Evolutionary conservation across 495 filamentous ascomycete genomes (phyloP).

Genomic region (Podospora pseudoanserina): DNA sequence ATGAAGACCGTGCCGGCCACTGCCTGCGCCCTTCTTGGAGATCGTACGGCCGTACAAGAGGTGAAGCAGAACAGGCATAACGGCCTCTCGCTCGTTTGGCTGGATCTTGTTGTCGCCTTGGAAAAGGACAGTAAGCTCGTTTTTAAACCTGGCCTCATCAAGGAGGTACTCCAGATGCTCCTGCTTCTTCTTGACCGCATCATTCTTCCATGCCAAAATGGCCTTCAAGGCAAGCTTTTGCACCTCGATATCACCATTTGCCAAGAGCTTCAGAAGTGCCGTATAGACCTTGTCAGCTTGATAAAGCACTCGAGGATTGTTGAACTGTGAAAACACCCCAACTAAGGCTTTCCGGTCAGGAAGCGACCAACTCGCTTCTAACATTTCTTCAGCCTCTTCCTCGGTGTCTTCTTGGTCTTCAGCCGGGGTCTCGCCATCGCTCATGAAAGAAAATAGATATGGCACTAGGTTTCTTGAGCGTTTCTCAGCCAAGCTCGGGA

Average conservation of each 20-base stretch:
- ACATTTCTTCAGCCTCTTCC: conserved; percentile 51
- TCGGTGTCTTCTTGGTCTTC: conserved; percentile 35
- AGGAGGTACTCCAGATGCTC: conserved; percentile 85
- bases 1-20: conserved; percentile 57
- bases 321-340: conserved; percentile 76
- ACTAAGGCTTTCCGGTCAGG: conserved; percentile 76
- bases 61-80: conserved; percentile 83
- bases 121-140: conserved; percentile 83
- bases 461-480: conserved; percentile 79
- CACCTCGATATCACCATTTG: conserved; percentile 83
- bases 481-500: conserved; percentile 78
- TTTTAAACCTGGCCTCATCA: conserved; percentile 86
- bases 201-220: conserved; percentile 81
- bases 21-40: conserved; percentile 68
- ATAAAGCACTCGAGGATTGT: conserved; percentile 79
- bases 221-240: conserved; percentile 82
- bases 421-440: conserved; percentile 43
- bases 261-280: conserved; percentile 66
- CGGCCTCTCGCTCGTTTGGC: conserved; percentile 60
- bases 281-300: conserved; percentile 72
- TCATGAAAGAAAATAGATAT: conserved; percentile 74
- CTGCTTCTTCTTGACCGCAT: conserved; percentile 70
- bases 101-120: conserved; percentile 76
- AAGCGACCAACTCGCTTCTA: conserved; percentile 54
- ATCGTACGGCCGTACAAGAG: conserved; percentile 87